Evolutionary conservation across 805 yeast genomes (phyloP).

Genomic region (Candida incommunis): DNA sequence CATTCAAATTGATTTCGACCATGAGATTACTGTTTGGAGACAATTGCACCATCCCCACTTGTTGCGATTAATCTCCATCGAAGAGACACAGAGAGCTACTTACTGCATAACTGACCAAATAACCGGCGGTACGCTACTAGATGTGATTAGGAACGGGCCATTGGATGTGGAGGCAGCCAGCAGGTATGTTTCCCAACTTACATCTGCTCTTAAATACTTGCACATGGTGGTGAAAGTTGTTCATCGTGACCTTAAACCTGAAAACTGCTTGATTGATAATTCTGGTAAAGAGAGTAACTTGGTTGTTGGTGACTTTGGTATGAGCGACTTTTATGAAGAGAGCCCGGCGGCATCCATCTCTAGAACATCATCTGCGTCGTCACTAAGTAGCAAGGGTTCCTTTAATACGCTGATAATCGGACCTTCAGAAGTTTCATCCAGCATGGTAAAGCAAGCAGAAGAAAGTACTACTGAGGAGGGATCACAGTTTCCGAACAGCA

Average conservation of each 20-base stretch:
- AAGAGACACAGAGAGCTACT: conserved; percentile 44
- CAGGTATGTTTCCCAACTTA: conserved; percentile 37
- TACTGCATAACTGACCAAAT: conserved; percentile 61
- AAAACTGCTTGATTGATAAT: conserved; percentile 55
- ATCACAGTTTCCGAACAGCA: neutral
- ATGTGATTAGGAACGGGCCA: conserved; percentile 52
- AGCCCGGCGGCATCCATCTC: neutral
- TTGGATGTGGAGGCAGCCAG: conserved; percentile 6
- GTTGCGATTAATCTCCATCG: conserved; percentile 45
- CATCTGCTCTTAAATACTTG: conserved; percentile 46
- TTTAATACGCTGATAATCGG: neutral
- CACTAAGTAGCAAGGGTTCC: neutral
- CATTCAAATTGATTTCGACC: conserved; percentile 44
- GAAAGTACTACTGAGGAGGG: neutral
- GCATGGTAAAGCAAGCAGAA: neutral
- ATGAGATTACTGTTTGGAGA: conserved; percentile 69
- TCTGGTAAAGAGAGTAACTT: conserved; percentile 23
- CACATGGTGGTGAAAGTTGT: conserved; percentile 47
- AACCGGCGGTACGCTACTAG: conserved; percentile 70
- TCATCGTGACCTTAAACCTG: conserved; percentile 76
- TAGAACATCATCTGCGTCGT: neutral
- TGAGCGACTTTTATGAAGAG: conserved; percentile 31
- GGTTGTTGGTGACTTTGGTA: conserved; percentile 80
- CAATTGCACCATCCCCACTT: conserved; percentile 49
- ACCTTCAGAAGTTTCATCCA: neutral